A percentile compares a stretch with the other conserved stretches of the same genome.
Conservation (phyloP, 2,329 filamentous ascomycete genomes). For the Chrysoporthe deuterocubensis region DNA sequence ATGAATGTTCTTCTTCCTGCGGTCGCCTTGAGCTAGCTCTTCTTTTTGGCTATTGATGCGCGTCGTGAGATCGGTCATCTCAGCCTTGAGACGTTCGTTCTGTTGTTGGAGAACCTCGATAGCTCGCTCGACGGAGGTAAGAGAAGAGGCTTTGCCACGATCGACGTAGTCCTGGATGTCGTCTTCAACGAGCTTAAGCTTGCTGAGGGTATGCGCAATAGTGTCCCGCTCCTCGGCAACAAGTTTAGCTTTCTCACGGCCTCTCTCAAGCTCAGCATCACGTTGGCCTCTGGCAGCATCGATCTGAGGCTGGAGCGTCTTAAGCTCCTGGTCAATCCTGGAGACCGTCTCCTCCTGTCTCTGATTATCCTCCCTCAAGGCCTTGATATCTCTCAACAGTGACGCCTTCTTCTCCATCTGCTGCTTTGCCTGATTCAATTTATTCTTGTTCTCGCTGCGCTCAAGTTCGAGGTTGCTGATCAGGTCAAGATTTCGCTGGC, state of each 20-base stretch:
- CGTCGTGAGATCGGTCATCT: slow-evolving; percentile 68
- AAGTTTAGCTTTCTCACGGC: slow-evolving; percentile 72
- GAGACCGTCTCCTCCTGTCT: slow-evolving; percentile 73
- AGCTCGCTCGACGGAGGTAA: slow-evolving; percentile 70
- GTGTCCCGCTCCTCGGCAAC: slow-evolving; percentile 72
- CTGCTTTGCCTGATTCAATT: slow-evolving; percentile 70
- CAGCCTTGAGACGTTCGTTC: slow-evolving; percentile 67
- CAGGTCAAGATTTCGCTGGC: slow-evolving; percentile 70
- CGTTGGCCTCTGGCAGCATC: slow-evolving; percentile 74
- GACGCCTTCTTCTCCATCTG: slow-evolving; percentile 82
- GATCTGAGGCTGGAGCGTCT: slow-evolving; percentile 75
- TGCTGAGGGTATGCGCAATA: slow-evolving; percentile 74
- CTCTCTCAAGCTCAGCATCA: slow-evolving; percentile 75
- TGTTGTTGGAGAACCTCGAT: slow-evolving; percentile 70
- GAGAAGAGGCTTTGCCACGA: slow-evolving; percentile 72
- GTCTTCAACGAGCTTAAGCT: slow-evolving; percentile 74
- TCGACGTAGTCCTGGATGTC: slow-evolving; percentile 83
- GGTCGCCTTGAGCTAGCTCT: slow-evolving; percentile 77
- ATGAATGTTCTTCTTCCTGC: slow-evolving; percentile 81
- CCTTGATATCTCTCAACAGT: slow-evolving; percentile 72
- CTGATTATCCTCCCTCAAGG: slow-evolving; percentile 68
- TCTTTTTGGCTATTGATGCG: slow-evolving; percentile 79
- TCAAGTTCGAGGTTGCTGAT: slow-evolving; percentile 77
- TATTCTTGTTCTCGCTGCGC: slow-evolving; percentile 73
- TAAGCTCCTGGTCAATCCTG: slow-evolving; percentile 72